A percentile compares a stretch with the other conserved stretches of the same genome.
Conservation (phyloP, 169 alveolate genomes). For the Amoebophrya sp. region DNA sequence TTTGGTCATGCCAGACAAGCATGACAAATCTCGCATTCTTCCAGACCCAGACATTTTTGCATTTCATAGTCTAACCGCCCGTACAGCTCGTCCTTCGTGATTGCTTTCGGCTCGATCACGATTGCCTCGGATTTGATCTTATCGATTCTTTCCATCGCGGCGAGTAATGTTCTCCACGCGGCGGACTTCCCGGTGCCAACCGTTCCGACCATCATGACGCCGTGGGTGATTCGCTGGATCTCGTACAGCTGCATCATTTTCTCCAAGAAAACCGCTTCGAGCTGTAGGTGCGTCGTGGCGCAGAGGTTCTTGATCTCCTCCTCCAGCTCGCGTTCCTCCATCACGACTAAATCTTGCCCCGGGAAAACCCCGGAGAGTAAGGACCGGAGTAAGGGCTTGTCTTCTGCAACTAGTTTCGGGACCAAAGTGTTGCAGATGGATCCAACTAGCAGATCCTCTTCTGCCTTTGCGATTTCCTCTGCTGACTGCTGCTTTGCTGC, state of each 20-base stretch:
- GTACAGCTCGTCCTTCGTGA: slow-evolving; percentile 85
- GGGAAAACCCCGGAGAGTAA: slow-evolving; percentile 94
- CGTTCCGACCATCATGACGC: slow-evolving; percentile 94
- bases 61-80: slow-evolving; percentile 73
- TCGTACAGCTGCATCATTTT: slow-evolving; percentile 83
- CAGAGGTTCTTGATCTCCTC: slow-evolving; percentile 69
- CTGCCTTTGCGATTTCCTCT: slow-evolving; percentile 26
- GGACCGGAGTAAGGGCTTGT: slow-evolving; percentile 78
- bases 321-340: slow-evolving; percentile 78
- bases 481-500: background rate
- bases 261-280: slow-evolving; percentile 73
- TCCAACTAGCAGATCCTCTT: slow-evolving; percentile 79
- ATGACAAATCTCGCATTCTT: too few species aligned
- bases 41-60: background rate
- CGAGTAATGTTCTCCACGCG: slow-evolving; percentile 71
- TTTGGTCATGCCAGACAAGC: too few species aligned
- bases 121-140: slow-evolving; percentile 81
- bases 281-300: slow-evolving; percentile 61
- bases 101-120: slow-evolving; percentile 84
- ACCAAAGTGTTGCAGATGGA: slow-evolving; percentile 90
- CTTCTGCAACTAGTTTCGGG: slow-evolving; percentile 90
- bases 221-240: slow-evolving; percentile 84
- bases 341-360: slow-evolving; percentile 75
- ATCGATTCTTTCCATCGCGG: slow-evolving; percentile 80
- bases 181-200: slow-evolving; percentile 92